A percentile compares a stretch with the other conserved stretches of the same genome.
Conservation (phyloP, 257 asterid species). For the Cynanchum wilfordii region DNA sequence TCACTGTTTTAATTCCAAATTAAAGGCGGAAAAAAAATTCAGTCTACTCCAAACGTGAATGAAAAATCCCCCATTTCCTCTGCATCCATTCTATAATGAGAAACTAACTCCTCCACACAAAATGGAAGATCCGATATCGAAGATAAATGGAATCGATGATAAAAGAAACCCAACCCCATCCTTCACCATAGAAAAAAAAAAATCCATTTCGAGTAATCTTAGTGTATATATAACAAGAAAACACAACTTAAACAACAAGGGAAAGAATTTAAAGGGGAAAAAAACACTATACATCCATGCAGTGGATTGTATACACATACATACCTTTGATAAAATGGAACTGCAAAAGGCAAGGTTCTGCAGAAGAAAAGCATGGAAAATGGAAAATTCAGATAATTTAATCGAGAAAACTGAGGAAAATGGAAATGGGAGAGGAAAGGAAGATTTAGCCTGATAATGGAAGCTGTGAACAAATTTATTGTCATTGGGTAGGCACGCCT, state of each 20-base stretch:
- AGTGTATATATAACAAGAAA: neutral
- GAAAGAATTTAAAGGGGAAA: neutral
- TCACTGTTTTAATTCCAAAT: neutral
- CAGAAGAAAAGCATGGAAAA: neutral
- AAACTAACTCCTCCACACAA: neutral
- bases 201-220: neutral
- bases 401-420: neutral
- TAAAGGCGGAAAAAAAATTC: neutral
- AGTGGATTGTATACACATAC: neutral
- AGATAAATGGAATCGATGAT: neutral
- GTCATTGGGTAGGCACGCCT: neutral
- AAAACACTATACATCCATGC: neutral
- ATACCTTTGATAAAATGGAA: slow-evolving; percentile 9
- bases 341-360: neutral
- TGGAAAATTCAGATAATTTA: neutral
- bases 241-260: neutral
- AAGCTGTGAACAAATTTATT: neutral
- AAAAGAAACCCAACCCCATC: neutral
- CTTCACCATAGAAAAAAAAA: neutral
- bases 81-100: neutral
- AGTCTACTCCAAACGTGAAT: too few relatives aligned
- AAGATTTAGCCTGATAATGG: slow-evolving; percentile 1
- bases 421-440: neutral
- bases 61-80: neutral
- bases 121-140: neutral